Conservation (phyloP, 495 filamentous ascomycete genomes). For the Xylaria grammica region DNA sequence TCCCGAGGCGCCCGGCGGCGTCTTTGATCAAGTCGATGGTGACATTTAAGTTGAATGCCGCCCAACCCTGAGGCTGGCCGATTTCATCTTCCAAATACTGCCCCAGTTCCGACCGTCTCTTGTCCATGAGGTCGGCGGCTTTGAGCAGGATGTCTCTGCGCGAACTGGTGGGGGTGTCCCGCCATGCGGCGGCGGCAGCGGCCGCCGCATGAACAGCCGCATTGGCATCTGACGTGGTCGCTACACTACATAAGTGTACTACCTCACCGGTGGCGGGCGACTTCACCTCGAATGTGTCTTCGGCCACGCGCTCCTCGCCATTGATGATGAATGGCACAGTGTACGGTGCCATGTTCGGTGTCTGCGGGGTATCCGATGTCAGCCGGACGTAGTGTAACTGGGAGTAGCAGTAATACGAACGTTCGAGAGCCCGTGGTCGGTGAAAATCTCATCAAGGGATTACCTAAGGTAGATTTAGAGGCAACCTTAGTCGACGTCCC, state of each 20-base stretch:
- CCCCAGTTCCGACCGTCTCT: slow-evolving; percentile 66
- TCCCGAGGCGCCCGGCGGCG: slow-evolving; percentile 68
- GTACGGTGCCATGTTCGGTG: slow-evolving; percentile 33
- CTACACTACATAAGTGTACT: slow-evolving; percentile 65
- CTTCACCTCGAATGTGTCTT: slow-evolving; percentile 68
- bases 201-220: slow-evolving; percentile 68
- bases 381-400: slow-evolving; percentile 7
- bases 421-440: not conserved
- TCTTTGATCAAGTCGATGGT: slow-evolving; percentile 69
- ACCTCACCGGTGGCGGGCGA: slow-evolving; percentile 67
- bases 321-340: slow-evolving; percentile 74
- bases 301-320: slow-evolving; percentile 65
- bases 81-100: slow-evolving; percentile 73
- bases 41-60: slow-evolving; percentile 66
- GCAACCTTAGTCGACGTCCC: too few species aligned
- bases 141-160: slow-evolving; percentile 76
- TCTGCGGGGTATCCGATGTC: slow-evolving; percentile 14
- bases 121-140: slow-evolving; percentile 69
- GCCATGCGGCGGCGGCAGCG: slow-evolving; percentile 75
- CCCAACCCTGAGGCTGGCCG: slow-evolving; percentile 59
- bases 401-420: not conserved
- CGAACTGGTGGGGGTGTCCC: slow-evolving; percentile 59
- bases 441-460: not conserved
- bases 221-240: slow-evolving; percentile 65
- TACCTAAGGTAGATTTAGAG: too few species aligned